phyloP scores from a whole-genome alignment of 2,329 filamentous ascomycete genomes.

The Colletotrichum phormii region DNA sequence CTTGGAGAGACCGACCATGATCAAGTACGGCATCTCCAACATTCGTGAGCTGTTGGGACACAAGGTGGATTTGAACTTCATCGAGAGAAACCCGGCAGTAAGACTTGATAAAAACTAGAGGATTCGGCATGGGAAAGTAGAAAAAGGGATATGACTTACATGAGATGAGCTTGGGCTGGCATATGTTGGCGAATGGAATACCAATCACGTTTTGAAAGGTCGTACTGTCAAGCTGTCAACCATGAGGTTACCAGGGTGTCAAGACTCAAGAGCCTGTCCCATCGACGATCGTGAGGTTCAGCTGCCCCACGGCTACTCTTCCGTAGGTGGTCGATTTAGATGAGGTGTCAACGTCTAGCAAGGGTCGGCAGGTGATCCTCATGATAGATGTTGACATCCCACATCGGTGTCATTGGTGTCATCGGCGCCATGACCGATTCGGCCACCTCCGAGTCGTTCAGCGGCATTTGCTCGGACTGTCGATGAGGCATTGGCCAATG shows the following conservation, averaged over 20 bases:
- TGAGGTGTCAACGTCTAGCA: conserved; percentile 17
- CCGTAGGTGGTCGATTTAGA: neutral
- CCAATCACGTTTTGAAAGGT: conserved; percentile 29
- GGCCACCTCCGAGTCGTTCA: conserved; percentile 16
- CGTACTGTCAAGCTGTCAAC: neutral
- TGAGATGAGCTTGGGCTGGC: conserved; percentile 31
- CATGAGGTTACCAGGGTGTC: neutral
- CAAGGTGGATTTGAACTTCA: conserved; percentile 94
- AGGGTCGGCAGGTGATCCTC: conserved; percentile 24
- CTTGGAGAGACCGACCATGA: conserved; percentile 97
- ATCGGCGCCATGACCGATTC: conserved; percentile 20
- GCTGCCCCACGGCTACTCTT: neutral
- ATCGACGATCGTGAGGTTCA: neutral
- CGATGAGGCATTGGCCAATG: conserved; percentile 32
- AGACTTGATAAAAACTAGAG: conserved; percentile 85
- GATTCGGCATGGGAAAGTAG: conserved; percentile 2
- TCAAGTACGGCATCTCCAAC: conserved; percentile 90
- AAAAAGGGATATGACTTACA: conserved; percentile 27
- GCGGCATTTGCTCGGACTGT: conserved; percentile 19
- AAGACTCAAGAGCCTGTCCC: neutral
- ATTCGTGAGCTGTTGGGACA: conserved; percentile 94
- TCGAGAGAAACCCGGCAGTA: conserved; percentile 91
- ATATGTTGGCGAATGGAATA: conserved; percentile 37
- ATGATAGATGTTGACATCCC: conserved; percentile 9
- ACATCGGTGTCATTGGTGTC: conserved; percentile 25